Percentiles rank a stretch among this genome's conserved stretches.
Conservation (phyloP, 2,329 filamentous ascomycete genomes). For the Epichloe coenophiala region DNA sequence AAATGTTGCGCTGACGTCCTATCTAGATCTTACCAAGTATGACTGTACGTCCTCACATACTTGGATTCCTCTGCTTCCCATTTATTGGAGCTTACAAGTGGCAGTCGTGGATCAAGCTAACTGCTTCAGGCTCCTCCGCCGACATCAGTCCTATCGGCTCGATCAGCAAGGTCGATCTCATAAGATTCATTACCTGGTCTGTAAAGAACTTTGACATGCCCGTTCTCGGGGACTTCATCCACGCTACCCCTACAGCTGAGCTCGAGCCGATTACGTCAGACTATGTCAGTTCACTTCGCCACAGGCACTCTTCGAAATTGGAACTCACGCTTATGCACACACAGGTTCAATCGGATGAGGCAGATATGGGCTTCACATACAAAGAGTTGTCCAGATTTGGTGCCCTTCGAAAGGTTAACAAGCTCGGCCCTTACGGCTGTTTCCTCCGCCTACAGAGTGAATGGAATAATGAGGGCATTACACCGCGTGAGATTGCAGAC, state of each 20-base stretch:
- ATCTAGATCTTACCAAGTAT: constrained; percentile 20
- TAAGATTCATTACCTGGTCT: constrained; percentile 49
- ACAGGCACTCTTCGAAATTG: constrained; percentile 7
- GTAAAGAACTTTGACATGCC: constrained; percentile 42
- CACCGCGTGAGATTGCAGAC: constrained; percentile 16
- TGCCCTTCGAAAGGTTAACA: constrained; percentile 26
- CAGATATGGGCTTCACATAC: constrained; percentile 31
- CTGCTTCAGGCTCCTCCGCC: constrained; percentile 19
- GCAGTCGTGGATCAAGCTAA: neutral
- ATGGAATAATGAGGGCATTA: constrained; percentile 15
- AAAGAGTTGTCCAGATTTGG: constrained; percentile 27
- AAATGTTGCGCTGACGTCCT: neutral
- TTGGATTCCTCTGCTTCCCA: neutral
- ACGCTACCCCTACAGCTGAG: constrained; percentile 42
- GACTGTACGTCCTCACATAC: constrained; percentile 9
- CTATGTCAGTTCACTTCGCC: constrained; percentile 6
- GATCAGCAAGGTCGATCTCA: constrained; percentile 46
- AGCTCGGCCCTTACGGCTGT: constrained; percentile 26
- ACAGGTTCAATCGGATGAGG: constrained; percentile 22
- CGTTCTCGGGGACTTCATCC: constrained; percentile 48
- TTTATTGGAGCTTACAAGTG: neutral
- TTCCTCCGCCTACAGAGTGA: constrained; percentile 26
- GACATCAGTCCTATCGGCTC: constrained; percentile 22
- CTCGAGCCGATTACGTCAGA: constrained; percentile 27
- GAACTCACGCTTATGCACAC: neutral